Evolutionary conservation across 768 basidiomycete species (phyloP), one percentile per base, ranked within the genome.

Genomic region (Naematelia encephala): DNA sequence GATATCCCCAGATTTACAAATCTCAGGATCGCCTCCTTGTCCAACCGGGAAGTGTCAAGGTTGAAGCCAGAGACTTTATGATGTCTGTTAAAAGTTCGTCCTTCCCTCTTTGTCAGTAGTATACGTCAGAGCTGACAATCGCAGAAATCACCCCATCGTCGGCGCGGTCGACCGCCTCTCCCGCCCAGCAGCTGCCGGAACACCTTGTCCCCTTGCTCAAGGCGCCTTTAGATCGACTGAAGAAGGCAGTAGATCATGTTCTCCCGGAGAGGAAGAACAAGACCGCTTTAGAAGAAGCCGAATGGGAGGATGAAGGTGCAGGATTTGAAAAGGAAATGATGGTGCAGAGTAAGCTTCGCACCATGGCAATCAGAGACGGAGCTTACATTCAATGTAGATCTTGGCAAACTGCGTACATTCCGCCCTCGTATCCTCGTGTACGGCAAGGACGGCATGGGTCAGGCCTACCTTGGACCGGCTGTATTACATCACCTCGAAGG

Each of bases 1-100:
- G 88, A 55, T 99, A 99, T 76, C 96, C 96, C 0, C 96, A 99
- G 75, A 92, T 98, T 47, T 99, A 99, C 81, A 88, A 90, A 78
- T 88, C 90, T 3, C 84, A 82, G 28, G 92, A 98, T 61, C 82
- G 96, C 10, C 79, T 97, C 1, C 72, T 91, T 50, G 81, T 98
- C 55, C 84, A 90, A 63, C 89, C 93, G 5, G 88, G 90, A 68
- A 86, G 86, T 1, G 96, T 98, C 62, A 81, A 82, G 28, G 85
- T 97, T 16, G 84, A 87, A 29, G 81, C 96, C 51, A 82, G 90
- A 42, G 96, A 99, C 75, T 99, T 99, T 73, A 91, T 97, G 91
- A 88, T 94, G 68, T 90, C 94, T 1, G 85, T 96, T 57, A 91
- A 96, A 78, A 94, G 94, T 96, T 68, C 53, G 86, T 80, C 26